These are phyloP conservation scores for Globisporangium perplexum DNA, from an alignment of 352 stramenopile genomes.

Conservation along the genomic window DNA sequence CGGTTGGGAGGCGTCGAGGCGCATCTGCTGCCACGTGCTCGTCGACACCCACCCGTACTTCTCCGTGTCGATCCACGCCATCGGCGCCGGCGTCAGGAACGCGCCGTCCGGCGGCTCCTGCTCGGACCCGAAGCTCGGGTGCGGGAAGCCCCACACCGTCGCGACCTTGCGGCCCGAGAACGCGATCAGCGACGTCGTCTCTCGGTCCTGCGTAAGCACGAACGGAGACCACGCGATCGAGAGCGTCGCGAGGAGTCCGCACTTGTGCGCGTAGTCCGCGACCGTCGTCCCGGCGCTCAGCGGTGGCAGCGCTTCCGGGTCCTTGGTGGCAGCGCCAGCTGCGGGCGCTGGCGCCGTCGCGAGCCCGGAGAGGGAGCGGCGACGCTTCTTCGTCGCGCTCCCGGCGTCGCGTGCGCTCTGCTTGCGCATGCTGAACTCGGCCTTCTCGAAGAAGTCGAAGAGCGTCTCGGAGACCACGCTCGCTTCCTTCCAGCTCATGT, in stretches of 20 bases:
- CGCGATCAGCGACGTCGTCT: conserved; percentile 58
- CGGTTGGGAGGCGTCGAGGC: conserved; percentile 18
- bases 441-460: conserved; percentile 48
- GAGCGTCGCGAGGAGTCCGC: conserved; percentile 54
- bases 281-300: conserved; percentile 26
- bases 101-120: conserved; percentile 3
- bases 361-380: background rate
- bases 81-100: conserved; percentile 25
- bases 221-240: conserved; percentile 72
- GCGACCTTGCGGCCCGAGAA: conserved; percentile 54
- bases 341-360: background rate
- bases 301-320: background rate
- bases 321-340: background rate
- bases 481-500: conserved; percentile 70
- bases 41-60: conserved; percentile 63
- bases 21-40: conserved; percentile 65
- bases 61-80: conserved; percentile 58
- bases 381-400: conserved; percentile 16
- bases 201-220: conserved; percentile 31
- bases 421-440: conserved; percentile 25
- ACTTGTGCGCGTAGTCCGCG: conserved; percentile 52
- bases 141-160: conserved; percentile 67
- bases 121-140: conserved; percentile 28
- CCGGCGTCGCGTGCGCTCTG: background rate
- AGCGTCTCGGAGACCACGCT: conserved; percentile 69